phyloP scores from a whole-genome alignment of 2,329 filamentous ascomycete genomes.

The Dactylellina sp. region DNA sequence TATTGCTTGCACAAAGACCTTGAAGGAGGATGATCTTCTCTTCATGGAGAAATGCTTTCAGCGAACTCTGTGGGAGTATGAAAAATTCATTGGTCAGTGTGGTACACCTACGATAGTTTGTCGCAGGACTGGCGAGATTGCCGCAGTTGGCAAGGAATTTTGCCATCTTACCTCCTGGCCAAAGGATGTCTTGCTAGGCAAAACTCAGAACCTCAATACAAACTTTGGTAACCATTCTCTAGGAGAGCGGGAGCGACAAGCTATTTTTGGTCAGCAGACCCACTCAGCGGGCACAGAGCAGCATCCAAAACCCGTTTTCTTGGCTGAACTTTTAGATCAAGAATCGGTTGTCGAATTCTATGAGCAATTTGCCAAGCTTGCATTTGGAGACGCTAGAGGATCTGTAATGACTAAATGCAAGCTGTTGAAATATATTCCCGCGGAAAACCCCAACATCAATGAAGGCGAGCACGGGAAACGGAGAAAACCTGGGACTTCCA shows the following conservation, averaged over 20 bases:
- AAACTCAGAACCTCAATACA: constrained; percentile 86
- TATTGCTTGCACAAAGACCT: constrained; percentile 88
- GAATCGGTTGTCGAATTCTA: constrained; percentile 95
- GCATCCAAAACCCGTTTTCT: constrained; percentile 76
- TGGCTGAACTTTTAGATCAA: constrained; percentile 92
- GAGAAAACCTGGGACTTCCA: constrained; percentile 55
- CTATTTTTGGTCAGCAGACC: constrained; percentile 68
- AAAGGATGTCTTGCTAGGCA: constrained; percentile 86
- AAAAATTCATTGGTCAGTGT: constrained; percentile 88
- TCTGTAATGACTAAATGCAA: constrained; percentile 85
- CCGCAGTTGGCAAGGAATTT: constrained; percentile 95
- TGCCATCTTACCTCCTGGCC: constrained; percentile 95
- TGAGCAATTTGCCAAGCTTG: constrained; percentile 91
- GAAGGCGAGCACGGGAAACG: constrained; percentile 57
- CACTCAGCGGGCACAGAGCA: constrained; percentile 65
- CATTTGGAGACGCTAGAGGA: constrained; percentile 89
- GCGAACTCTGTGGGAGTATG: constrained; percentile 89
- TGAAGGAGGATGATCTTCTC: constrained; percentile 87
- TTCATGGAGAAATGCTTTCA: constrained; percentile 99
- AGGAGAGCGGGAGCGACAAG: constrained; percentile 65
- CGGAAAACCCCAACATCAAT: constrained; percentile 26
- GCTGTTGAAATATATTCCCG: constrained; percentile 78
- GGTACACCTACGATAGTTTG: constrained; percentile 93
- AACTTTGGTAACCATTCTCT: constrained; percentile 74
- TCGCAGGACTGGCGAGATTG: constrained; percentile 92